These are phyloP conservation scores for Paratinospora sagittata DNA, from an alignment of 164 flowering plant species.

Conservation along the genomic window DNA sequence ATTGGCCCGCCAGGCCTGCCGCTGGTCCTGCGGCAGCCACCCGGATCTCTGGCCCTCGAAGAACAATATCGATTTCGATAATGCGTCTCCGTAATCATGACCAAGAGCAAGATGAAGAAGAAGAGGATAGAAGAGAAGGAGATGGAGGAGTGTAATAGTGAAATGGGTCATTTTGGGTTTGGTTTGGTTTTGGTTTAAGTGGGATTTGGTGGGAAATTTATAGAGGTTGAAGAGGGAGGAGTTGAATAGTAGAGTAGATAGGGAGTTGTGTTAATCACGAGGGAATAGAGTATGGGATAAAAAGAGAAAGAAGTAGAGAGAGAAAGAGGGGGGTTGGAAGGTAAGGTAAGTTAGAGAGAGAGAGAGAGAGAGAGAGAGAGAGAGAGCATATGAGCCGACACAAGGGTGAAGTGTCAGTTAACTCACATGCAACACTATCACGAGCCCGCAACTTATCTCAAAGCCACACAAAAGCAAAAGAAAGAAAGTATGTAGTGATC, in stretches of 20 bases:
- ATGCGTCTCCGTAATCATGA: conserved; percentile 68
- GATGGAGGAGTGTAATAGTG: neutral
- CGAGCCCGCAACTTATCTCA: conserved; percentile 5
- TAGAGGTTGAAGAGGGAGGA: no score
- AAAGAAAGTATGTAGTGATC: neutral
- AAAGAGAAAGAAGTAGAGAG: no score
- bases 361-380: neutral
- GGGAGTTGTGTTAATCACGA: neutral
- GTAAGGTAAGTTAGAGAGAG: no score
- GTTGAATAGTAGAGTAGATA: no score
- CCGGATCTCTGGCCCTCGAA: conserved; percentile 95
- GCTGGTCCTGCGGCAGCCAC: conserved; percentile 55
- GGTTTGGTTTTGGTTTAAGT: neutral
- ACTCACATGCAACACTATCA: conserved; percentile 14
- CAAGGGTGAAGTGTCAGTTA: conserved; percentile 25
- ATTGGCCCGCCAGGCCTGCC: conserved; percentile 57
- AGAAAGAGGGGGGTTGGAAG: neutral
- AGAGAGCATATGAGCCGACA: conserved; percentile 16
- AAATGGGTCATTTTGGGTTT: neutral
- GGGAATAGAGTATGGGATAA: no score
- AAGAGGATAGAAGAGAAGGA: conserved; percentile 10
- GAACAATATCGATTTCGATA: conserved; percentile 69
- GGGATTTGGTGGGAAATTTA: neutral
- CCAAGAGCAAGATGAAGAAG: conserved; percentile 10
- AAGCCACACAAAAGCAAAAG: neutral